A percentile compares a stretch with the other conserved stretches of the same genome.
Conservation (phyloP, 352 stramenopile species). For the Pythium diclinum region DNA sequence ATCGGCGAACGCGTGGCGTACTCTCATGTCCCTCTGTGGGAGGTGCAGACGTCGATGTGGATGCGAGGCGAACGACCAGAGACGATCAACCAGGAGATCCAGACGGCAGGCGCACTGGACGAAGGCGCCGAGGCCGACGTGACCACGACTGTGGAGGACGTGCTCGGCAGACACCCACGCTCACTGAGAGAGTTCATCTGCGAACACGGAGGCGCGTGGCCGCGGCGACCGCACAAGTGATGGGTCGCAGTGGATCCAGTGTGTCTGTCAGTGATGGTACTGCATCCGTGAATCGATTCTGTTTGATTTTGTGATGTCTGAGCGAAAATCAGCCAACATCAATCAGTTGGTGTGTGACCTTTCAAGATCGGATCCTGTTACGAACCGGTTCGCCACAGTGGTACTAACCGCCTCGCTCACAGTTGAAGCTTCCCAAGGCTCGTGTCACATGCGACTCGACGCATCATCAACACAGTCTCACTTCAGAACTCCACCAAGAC, state of each 20-base stretch:
- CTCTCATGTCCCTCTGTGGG: slow-evolving; percentile 73
- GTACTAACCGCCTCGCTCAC: not conserved
- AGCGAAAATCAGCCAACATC: no score
- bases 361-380: not conserved
- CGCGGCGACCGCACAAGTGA: slow-evolving; percentile 27
- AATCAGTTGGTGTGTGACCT: not conserved
- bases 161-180: slow-evolving; percentile 37
- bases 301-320: no score
- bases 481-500: not conserved
- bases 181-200: slow-evolving; percentile 45
- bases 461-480: not conserved
- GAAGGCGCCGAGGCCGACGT: slow-evolving; percentile 37
- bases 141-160: slow-evolving; percentile 30
- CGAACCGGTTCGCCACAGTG: not conserved
- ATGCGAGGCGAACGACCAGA: slow-evolving; percentile 61
- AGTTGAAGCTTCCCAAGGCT: not conserved
- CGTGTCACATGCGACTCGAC: not conserved
- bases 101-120: slow-evolving; percentile 44
- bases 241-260: no score
- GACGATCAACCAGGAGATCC: slow-evolving; percentile 49
- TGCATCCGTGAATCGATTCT: no score
- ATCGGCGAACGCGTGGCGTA: slow-evolving; percentile 48
- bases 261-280: no score
- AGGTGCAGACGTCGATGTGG: slow-evolving; percentile 69
- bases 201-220: slow-evolving; percentile 45